phyloP scores from a whole-genome alignment of 1,284 basidiomycete species.

The Sporisorium sorghi region DNA sequence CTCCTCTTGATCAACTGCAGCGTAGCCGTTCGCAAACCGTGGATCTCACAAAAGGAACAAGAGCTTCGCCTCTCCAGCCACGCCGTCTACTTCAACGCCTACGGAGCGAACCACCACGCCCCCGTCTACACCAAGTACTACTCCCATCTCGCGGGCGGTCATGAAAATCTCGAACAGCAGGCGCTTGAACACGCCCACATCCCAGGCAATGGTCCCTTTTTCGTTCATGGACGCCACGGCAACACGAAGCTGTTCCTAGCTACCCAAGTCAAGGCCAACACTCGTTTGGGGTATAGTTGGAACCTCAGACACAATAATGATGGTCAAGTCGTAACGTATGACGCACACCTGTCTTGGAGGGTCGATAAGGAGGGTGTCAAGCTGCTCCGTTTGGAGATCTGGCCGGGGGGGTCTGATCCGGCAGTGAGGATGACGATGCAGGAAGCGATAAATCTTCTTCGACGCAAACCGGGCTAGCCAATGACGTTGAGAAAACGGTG shows the following conservation, averaged over 20 bases:
- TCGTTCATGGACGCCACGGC: background rate
- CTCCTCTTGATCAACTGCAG: background rate
- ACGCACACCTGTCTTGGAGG: slow-evolving; percentile 19
- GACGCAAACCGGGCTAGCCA: background rate
- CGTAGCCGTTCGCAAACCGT: background rate
- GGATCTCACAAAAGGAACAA: background rate
- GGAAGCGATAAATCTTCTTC: slow-evolving; percentile 2
- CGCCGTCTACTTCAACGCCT: background rate
- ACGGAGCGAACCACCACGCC: background rate
- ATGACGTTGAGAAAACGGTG: background rate
- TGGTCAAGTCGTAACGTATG: background rate
- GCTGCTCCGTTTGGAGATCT: slow-evolving; percentile 14
- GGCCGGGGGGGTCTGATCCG: slow-evolving; percentile 1
- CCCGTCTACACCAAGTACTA: background rate
- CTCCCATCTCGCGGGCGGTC: slow-evolving; percentile 1
- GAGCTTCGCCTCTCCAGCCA: background rate
- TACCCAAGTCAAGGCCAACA: slow-evolving; percentile 1
- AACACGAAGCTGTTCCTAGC: slow-evolving; percentile 3
- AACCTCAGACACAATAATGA: slow-evolving; percentile 5
- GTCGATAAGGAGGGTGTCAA: slow-evolving; percentile 1
- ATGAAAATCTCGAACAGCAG: slow-evolving; percentile 6
- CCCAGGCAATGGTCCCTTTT: slow-evolving; percentile 11
- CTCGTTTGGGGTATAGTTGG: slow-evolving; percentile 10
- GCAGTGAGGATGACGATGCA: slow-evolving; percentile 9
- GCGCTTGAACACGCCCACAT: slow-evolving; percentile 7